Conservation (phyloP, 2,329 filamentous ascomycete genomes). For the Diaporthe citriasiana region DNA sequence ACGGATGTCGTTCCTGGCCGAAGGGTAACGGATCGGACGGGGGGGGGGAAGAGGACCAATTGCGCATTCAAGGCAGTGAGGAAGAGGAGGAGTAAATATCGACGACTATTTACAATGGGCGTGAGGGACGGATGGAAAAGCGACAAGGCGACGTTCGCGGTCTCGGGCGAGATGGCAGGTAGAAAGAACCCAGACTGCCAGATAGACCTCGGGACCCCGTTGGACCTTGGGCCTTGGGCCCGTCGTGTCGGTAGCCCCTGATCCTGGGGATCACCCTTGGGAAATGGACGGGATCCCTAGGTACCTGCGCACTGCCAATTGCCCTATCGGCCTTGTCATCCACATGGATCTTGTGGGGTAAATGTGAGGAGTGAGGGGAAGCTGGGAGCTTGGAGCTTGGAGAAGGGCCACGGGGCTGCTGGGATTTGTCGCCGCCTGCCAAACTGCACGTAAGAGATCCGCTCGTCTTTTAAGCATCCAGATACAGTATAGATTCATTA, state of each 20-base stretch:
- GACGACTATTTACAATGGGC: slow-evolving; percentile 6
- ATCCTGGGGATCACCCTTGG: slow-evolving; percentile 23
- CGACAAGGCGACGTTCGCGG: slow-evolving; percentile 8
- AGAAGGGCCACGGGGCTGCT: slow-evolving; percentile 25
- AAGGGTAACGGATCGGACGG: neutral
- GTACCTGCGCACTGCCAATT: slow-evolving; percentile 1
- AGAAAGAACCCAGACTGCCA: too few species aligned
- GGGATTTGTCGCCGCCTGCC: slow-evolving; percentile 9
- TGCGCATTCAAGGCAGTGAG: slow-evolving; percentile 1
- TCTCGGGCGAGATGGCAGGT: neutral
- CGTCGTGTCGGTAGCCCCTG: slow-evolving; percentile 32
- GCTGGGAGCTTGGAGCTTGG: slow-evolving; percentile 23
- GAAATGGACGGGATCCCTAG: slow-evolving; percentile 11
- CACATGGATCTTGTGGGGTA: slow-evolving; percentile 36
- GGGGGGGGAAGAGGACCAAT: neutral
- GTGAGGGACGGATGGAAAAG: neutral
- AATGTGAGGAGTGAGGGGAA: slow-evolving; percentile 24
- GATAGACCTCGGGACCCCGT: slow-evolving; percentile 24
- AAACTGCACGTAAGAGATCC: slow-evolving; percentile 20
- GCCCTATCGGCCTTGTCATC: neutral
- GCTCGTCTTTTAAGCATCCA: slow-evolving; percentile 11
- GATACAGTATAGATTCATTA: neutral
- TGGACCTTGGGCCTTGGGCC: slow-evolving; percentile 23
- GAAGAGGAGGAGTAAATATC: neutral
- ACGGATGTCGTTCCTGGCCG: slow-evolving; percentile 24